Percentiles rank a stretch among this genome's conserved stretches.
These are phyloP conservation scores for Trichoderma gracile DNA, from an alignment of 2,329 filamentous ascomycete genomes.

Conservation along the genomic window DNA sequence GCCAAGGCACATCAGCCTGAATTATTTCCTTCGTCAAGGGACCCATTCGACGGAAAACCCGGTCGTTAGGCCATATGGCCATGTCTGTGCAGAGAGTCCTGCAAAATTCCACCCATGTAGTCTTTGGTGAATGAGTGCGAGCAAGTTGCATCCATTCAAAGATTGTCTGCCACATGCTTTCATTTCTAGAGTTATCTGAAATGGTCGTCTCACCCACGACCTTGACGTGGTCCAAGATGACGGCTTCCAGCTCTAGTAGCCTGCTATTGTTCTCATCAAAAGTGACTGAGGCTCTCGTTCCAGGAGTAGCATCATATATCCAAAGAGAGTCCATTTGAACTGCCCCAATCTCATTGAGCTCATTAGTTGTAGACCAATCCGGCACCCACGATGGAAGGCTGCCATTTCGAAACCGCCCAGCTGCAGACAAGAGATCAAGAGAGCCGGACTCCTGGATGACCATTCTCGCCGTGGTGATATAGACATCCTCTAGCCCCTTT, in stretches of 20 bases:
- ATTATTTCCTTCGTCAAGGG: neutral
- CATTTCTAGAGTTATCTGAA: neutral
- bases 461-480: too few relatives aligned
- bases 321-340: neutral
- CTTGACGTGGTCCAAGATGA: neutral
- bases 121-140: neutral
- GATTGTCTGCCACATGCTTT: neutral
- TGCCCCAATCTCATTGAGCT: neutral
- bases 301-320: neutral
- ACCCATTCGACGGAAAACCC: neutral
- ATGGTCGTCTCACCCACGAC: neutral
- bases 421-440: neutral
- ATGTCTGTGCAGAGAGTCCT: neutral
- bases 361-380: neutral
- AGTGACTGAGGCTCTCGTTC: neutral
- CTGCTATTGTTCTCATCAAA: neutral
- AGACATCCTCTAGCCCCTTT: too few relatives aligned
- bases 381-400: neutral
- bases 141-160: conserved; percentile 8
- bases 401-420: neutral
- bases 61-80: conserved; percentile 1
- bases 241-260: neutral
- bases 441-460: too few relatives aligned
- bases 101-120: neutral
- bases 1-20: neutral